Evolutionary conservation across 805 yeast genomes (phyloP).

Genomic region (Wickerhamomyces strasburgensis): DNA sequence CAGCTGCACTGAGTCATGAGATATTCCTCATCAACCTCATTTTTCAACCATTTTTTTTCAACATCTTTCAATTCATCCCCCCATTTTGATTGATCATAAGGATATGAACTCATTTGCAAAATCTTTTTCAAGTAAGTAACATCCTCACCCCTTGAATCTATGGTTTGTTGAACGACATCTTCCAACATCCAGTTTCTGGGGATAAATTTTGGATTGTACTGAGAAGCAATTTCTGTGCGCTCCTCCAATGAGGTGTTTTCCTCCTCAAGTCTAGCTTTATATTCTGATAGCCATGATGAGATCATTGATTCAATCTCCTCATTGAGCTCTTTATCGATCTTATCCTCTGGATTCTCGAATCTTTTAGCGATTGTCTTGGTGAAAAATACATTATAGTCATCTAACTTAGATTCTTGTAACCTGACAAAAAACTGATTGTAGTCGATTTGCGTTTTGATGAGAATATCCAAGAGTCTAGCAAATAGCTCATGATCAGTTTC

Average conservation of each 20-base stretch:
- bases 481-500: constrained; percentile 34
- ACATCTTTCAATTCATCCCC: constrained; percentile 57
- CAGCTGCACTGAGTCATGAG: constrained; percentile 77
- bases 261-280: constrained; percentile 35
- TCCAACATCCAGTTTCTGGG: constrained; percentile 86
- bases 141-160: constrained; percentile 48
- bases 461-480: constrained; percentile 44
- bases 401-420: constrained; percentile 47
- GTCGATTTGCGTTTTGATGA: constrained; percentile 62
- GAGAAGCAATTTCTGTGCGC: constrained; percentile 38
- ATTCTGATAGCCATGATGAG: constrained; percentile 48
- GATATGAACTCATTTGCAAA: constrained; percentile 66
- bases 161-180: constrained; percentile 62
- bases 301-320: constrained; percentile 39
- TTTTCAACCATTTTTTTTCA: constrained; percentile 50
- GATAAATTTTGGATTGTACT: constrained; percentile 69
- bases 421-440: constrained; percentile 73
- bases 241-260: constrained; percentile 36
- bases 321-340: constrained; percentile 31
- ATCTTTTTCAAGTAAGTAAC: constrained; percentile 51
- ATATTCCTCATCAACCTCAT: constrained; percentile 44
- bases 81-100: constrained; percentile 67
- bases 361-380: constrained; percentile 20
- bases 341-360: constrained; percentile 24
- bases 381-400: constrained; percentile 26